A percentile compares a stretch with the other conserved stretches of the same genome.
phyloP scores from a whole-genome alignment of 2,329 filamentous ascomycete species.

The Fusarium sp. region DNA sequence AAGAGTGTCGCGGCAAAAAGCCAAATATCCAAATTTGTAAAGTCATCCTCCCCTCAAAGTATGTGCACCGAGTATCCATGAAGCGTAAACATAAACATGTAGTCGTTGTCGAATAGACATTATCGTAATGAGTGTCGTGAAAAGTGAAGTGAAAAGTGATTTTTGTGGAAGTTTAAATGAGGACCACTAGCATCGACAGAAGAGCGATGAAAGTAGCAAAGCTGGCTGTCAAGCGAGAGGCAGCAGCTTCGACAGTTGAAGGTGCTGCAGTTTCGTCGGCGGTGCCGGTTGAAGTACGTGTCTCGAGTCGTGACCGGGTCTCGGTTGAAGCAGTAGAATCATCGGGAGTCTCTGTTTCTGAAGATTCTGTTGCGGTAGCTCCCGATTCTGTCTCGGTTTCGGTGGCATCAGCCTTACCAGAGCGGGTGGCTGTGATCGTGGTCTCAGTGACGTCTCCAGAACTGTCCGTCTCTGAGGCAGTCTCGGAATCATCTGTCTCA shows the following conservation, averaged over 20 bases:
- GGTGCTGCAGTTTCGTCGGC: conserved; percentile 25
- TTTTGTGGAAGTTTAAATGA: conserved; percentile 39
- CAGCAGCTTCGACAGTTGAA: conserved; percentile 35
- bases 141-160: conserved; percentile 19
- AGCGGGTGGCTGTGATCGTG: conserved; percentile 12
- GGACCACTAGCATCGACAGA: conserved; percentile 36
- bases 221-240: conserved; percentile 33
- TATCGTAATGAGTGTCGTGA: conserved; percentile 45
- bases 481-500: background rate
- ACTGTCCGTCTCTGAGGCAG: background rate
- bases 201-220: conserved; percentile 37
- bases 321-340: conserved; percentile 10
- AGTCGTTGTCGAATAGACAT: conserved; percentile 37
- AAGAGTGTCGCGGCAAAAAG: conserved; percentile 40
- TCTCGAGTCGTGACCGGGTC: conserved; percentile 33
- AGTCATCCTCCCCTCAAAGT: conserved; percentile 7
- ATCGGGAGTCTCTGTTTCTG: conserved; percentile 3
- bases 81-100: conserved; percentile 33
- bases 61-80: conserved; percentile 38
- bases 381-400: conserved; percentile 5
- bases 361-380: conserved; percentile 4
- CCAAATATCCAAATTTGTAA: conserved; percentile 25
- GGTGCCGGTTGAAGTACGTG: conserved; percentile 35
- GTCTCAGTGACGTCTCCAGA: conserved; percentile 16
- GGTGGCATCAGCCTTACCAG: conserved; percentile 5